phyloP scores from a whole-genome alignment of 495 filamentous ascomycete genomes.

The Lophium mytilinum region DNA sequence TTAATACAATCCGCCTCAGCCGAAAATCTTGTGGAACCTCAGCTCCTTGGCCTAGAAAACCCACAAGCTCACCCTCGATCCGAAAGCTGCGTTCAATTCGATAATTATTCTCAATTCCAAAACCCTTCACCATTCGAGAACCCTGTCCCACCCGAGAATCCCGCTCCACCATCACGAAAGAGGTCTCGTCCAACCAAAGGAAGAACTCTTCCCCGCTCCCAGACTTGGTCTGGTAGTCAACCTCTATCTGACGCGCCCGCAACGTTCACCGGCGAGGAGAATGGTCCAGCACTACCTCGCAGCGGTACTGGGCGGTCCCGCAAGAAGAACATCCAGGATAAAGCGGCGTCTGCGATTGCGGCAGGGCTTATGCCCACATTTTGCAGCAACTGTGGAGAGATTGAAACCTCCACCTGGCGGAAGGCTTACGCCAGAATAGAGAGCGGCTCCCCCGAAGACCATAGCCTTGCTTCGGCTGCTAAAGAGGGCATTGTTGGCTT shows the following conservation, averaged over 20 bases:
- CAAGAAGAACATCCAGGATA: slow-evolving; percentile 48
- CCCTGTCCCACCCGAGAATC: too few species aligned
- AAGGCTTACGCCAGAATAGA: slow-evolving; percentile 71
- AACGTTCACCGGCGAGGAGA: neutral
- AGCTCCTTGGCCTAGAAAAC: too few species aligned
- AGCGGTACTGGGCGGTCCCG: slow-evolving; percentile 44
- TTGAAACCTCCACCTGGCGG: slow-evolving; percentile 92
- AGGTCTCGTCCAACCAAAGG: slow-evolving; percentile 3
- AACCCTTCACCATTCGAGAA: too few species aligned
- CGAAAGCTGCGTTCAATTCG: too few species aligned
- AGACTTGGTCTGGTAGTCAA: slow-evolving; percentile 39
- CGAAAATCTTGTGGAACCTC: too few species aligned
- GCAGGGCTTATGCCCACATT: slow-evolving; percentile 72
- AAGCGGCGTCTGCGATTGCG: slow-evolving; percentile 56
- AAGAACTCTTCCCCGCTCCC: slow-evolving; percentile 35
- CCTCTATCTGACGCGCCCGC: slow-evolving; percentile 31
- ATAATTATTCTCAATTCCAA: too few species aligned
- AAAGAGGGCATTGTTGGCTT: slow-evolving; percentile 57
- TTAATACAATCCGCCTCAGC: too few species aligned
- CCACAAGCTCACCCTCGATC: too few species aligned
- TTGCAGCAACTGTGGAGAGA: slow-evolving; percentile 86
- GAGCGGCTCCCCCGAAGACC: slow-evolving; percentile 50
- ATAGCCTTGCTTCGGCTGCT: slow-evolving; percentile 49
- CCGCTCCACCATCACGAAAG: slow-evolving; percentile 3
- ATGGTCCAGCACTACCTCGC: neutral